Percentiles rank a stretch among this genome's conserved stretches.
Conservation (phyloP, 805 yeast genomes). For the Sugiyamaella qingdaonensis region DNA sequence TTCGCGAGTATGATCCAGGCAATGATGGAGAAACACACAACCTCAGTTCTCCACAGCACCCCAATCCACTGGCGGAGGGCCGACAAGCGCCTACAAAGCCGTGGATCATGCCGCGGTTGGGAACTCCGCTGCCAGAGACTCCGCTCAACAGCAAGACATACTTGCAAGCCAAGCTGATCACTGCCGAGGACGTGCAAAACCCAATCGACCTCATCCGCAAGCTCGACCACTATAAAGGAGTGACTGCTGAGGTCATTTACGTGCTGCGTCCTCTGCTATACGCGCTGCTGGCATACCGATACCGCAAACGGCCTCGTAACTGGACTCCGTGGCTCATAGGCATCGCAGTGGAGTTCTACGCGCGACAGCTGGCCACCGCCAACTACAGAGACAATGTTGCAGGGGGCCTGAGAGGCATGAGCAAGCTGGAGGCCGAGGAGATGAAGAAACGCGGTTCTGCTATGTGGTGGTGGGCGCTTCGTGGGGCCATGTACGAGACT, state of each 20-base stretch:
- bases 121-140: slow-evolving; percentile 20
- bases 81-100: slow-evolving; percentile 3
- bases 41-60: neutral
- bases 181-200: slow-evolving; percentile 32
- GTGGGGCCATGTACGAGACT: slow-evolving; percentile 36
- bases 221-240: slow-evolving; percentile 20
- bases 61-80: neutral
- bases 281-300: slow-evolving; percentile 30
- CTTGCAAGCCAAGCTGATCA: slow-evolving; percentile 27
- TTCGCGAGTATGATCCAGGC: slow-evolving; percentile 34
- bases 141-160: slow-evolving; percentile 23
- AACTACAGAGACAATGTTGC: slow-evolving; percentile 23
- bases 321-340: slow-evolving; percentile 43
- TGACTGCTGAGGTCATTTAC: slow-evolving; percentile 32
- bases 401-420: slow-evolving; percentile 25
- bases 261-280: slow-evolving; percentile 39
- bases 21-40: neutral
- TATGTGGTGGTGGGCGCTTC: slow-evolving; percentile 38
- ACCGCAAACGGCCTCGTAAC: slow-evolving; percentile 19
- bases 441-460: slow-evolving; percentile 26
- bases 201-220: slow-evolving; percentile 31
- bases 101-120: slow-evolving; percentile 28
- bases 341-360: slow-evolving; percentile 30
- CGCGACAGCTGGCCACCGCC: slow-evolving; percentile 27
- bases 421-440: slow-evolving; percentile 33